phyloP scores from a whole-genome alignment of 2,329 filamentous ascomycete species.

The Neurospora crassa region DNA sequence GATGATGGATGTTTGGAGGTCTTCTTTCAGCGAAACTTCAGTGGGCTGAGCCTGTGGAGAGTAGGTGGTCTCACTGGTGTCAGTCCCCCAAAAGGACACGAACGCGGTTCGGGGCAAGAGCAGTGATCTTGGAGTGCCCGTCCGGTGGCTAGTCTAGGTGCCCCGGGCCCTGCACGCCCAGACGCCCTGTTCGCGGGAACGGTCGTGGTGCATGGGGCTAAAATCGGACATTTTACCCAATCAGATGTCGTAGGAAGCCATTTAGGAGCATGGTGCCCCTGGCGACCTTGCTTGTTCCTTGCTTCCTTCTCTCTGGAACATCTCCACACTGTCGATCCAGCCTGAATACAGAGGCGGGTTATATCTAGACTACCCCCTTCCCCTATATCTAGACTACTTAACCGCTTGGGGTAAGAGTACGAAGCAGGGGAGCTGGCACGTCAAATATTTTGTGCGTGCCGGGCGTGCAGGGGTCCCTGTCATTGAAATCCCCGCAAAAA shows the following conservation, averaged over 20 bases:
- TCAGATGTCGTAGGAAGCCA: not conserved
- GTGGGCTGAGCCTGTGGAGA: not conserved
- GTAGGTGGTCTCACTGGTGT: not conserved
- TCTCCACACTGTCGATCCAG: not conserved
- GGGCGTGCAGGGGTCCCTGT: too few relatives aligned
- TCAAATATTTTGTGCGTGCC: too few relatives aligned
- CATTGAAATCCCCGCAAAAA: too few relatives aligned
- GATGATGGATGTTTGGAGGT: not conserved
- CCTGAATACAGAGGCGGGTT: not conserved
- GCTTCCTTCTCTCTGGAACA: not conserved
- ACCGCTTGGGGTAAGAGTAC: too few relatives aligned
- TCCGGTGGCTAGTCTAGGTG: not conserved
- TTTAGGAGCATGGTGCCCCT: not conserved
- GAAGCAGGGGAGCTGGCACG: too few relatives aligned
- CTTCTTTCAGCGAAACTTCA: slow-evolving; percentile 1
- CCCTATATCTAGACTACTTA: too few relatives aligned
- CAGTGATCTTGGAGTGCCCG: not conserved
- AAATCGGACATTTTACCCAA: not conserved
- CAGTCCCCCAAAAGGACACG: slow-evolving; percentile 28
- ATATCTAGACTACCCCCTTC: too few relatives aligned
- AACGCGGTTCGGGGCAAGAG: slow-evolving; percentile 27
- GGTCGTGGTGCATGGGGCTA: not conserved
- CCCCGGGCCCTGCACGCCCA: not conserved
- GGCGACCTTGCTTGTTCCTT: not conserved
- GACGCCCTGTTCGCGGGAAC: not conserved